These are phyloP conservation scores for Puccinia polysora DNA, from an alignment of 1,284 basidiomycete species.

Conservation along the genomic window DNA sequence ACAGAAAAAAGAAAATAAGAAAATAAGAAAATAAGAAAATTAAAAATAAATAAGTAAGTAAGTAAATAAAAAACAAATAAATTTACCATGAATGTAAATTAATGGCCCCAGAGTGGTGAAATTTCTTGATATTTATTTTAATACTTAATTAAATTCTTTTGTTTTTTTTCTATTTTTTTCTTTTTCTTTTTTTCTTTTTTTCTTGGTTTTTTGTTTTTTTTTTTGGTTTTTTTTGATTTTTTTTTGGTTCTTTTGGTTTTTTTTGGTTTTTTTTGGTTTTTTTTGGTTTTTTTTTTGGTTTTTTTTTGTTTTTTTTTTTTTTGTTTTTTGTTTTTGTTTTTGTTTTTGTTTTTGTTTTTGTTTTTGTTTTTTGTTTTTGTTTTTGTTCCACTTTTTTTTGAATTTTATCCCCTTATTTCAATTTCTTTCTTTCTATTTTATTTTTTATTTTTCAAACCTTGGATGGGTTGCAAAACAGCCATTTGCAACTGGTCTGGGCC, in stretches of 20 bases:
- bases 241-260: background rate
- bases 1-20: no score
- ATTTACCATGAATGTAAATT: no score
- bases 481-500: no score
- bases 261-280: background rate
- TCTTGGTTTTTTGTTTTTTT: background rate
- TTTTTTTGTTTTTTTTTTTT: background rate
- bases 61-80: no score
- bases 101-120: no score
- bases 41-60: no score
- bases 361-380: background rate
- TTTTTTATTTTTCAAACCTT: background rate
- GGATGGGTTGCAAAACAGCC: no score
- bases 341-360: background rate
- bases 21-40: no score
- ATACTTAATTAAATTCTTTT: background rate
- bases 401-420: background rate
- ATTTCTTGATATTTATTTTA: background rate
- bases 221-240: background rate
- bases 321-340: background rate
- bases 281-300: background rate
- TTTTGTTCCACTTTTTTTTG: background rate
- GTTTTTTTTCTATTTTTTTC: background rate
- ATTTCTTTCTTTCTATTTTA: background rate
- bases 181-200: background rate